Percentiles rank a stretch among this genome's conserved stretches.
Conservation (phyloP, 2,329 filamentous ascomycete species). For the Cadophora malorum region DNA sequence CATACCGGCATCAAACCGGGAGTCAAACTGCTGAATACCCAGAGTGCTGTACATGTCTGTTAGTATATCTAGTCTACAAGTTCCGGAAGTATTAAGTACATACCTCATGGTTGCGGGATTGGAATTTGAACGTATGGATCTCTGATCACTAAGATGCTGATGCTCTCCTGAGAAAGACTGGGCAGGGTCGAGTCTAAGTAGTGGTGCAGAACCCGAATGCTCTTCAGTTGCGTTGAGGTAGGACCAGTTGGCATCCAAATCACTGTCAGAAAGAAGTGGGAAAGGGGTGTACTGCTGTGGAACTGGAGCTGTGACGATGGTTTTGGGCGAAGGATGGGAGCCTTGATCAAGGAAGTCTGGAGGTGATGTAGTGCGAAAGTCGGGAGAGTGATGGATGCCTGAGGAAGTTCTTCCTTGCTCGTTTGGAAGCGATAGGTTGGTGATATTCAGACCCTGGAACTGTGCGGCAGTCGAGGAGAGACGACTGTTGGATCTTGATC, state of each 20-base stretch:
- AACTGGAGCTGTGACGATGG: constrained; percentile 37
- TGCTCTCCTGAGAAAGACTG: constrained; percentile 33
- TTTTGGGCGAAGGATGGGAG: constrained; percentile 32
- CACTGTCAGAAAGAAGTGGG: constrained; percentile 40
- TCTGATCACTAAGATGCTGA: constrained; percentile 28
- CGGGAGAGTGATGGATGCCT: constrained; percentile 26
- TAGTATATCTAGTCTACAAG: constrained; percentile 15
- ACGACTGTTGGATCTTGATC: constrained; percentile 44
- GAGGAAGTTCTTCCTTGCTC: constrained; percentile 34
- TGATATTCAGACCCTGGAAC: constrained; percentile 43
- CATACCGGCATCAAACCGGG: constrained; percentile 41
- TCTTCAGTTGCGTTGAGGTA: constrained; percentile 40
- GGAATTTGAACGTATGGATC: constrained; percentile 38
- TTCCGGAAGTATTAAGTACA: neutral
- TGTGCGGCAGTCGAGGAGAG: constrained; percentile 42
- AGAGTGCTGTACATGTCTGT: constrained; percentile 37
- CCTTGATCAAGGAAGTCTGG: constrained; percentile 35
- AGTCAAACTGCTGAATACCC: constrained; percentile 45
- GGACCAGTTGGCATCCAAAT: constrained; percentile 42
- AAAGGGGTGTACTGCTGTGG: constrained; percentile 41
- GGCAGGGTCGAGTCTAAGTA: constrained; percentile 40
- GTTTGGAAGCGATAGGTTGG: constrained; percentile 31
- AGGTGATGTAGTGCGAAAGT: constrained; percentile 32
- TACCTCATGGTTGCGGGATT: constrained; percentile 43
- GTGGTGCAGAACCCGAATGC: constrained; percentile 34